A percentile compares a stretch with the other conserved stretches of the same genome.
Evolutionary conservation across 2,329 filamentous ascomycete genomes (phyloP).

Genomic region (Aspergillus caelatus): DNA sequence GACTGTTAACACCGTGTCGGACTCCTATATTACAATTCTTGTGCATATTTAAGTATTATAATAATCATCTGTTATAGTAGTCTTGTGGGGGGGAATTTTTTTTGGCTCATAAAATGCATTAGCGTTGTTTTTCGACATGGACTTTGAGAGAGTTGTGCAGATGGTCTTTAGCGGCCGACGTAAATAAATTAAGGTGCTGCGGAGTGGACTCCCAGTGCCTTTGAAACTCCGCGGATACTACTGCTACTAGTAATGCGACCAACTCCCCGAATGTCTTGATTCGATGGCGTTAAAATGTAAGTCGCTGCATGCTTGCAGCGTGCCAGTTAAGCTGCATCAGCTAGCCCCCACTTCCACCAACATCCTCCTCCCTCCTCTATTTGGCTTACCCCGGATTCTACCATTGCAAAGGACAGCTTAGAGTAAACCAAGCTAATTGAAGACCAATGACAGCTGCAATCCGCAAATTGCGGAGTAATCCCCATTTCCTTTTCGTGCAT

Average conservation of each 20-base stretch:
- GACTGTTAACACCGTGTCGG: constrained; percentile 1
- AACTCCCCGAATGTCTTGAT: constrained; percentile 28
- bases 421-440: constrained; percentile 21
- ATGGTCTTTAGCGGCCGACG: constrained; percentile 34
- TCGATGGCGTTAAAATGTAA: constrained; percentile 47
- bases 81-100: background rate
- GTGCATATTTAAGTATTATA: constrained; percentile 33
- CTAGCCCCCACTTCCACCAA: constrained; percentile 2
- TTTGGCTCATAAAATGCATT: constrained; percentile 6
- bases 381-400: constrained; percentile 18
- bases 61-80: constrained; percentile 13
- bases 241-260: constrained; percentile 24
- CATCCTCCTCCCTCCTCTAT: constrained; percentile 1
- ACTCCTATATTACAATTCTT: constrained; percentile 24
- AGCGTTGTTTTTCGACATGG: background rate
- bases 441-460: constrained; percentile 37
- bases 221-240: constrained; percentile 12
- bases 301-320: constrained; percentile 14
- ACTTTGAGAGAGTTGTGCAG: constrained; percentile 28
- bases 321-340: background rate
- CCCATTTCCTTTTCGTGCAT: constrained; percentile 70
- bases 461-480: constrained; percentile 71
- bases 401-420: constrained; percentile 16
- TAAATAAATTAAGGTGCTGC: constrained; percentile 26
- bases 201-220: background rate